Evolutionary conservation across 2,329 filamentous ascomycete genomes (phyloP), one percentile per base, ranked within the genome.

Genomic region (Sporothrix schenckii): DNA sequence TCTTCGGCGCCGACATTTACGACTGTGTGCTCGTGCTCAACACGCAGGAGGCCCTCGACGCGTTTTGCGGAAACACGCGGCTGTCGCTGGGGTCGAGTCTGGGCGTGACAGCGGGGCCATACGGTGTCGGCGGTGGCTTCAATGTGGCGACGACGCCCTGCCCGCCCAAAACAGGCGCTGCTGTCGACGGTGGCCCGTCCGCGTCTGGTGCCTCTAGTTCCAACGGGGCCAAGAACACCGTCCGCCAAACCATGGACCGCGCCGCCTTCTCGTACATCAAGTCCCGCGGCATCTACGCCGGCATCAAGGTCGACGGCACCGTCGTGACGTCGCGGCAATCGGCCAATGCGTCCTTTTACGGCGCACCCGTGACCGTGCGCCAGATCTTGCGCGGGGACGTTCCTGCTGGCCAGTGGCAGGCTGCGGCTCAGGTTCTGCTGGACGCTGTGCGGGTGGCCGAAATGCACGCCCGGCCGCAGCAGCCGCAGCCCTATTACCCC

Each of bases 21-120:
- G 93, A 96, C 78, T 94, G 92, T 75, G 92, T 97, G 5, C 88
- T 93, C 30, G 91, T 96, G 50, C 93, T 97, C 79, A 96, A 96
- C 80, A 91, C 87, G 4, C 84, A 86, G 54, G 86, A 91, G 74
- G 92, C 92, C 0, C 82, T 96, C 60, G 87, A 91, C 21, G 91
- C 91, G 0, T 96, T 96, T 79, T 91, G 89, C 72, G 88, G 87
- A 71, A 85, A 60, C 30, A 60, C 92, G 1, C 87, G 92, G 16
- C 89, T 92, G 74, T 94, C 91, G 1, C 80, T 97, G 1, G 92
- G 93, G 2, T 90, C 90, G 52, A 92, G 94, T 76, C 82, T 96
- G 49, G 91, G 90, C 72, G 91, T 92, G 4, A 88, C 89, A 0
- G 92, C 92, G 0, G 89, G 86, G 0, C 86, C 86, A 0, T 85